Conservation (phyloP, 2,329 filamentous ascomycete genomes). For the Claviceps arundinis region DNA sequence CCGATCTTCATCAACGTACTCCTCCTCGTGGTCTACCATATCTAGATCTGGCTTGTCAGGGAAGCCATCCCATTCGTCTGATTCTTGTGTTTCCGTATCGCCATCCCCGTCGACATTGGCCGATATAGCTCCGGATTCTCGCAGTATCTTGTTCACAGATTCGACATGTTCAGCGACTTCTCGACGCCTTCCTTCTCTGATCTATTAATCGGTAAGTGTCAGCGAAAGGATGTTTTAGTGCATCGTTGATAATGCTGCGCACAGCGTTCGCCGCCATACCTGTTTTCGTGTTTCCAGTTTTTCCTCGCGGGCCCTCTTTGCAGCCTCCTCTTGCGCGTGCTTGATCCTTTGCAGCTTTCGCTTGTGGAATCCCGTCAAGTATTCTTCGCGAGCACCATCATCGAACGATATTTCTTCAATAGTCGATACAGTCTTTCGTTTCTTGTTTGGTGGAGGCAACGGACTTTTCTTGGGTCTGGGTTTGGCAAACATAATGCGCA, state of each 20-base stretch:
- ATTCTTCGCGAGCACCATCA: conserved; percentile 64
- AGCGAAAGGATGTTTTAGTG: neutral
- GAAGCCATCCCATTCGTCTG: conserved; percentile 54
- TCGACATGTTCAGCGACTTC: conserved; percentile 74
- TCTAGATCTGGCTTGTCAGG: conserved; percentile 34
- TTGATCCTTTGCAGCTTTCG: conserved; percentile 78
- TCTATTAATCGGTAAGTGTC: conserved; percentile 30
- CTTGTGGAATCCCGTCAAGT: conserved; percentile 92
- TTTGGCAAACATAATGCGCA: conserved; percentile 34
- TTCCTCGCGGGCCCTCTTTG: conserved; percentile 65
- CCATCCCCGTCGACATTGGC: conserved; percentile 23
- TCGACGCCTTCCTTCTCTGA: conserved; percentile 69
- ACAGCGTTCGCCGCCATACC: conserved; percentile 35
- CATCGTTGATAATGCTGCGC: neutral
- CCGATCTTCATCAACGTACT: conserved; percentile 92
- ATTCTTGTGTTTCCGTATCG: conserved; percentile 23
- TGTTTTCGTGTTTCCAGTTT: conserved; percentile 60
- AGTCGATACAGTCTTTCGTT: conserved; percentile 44
- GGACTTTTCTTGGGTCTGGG: conserved; percentile 44
- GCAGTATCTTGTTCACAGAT: conserved; percentile 58
- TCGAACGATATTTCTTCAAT: conserved; percentile 83
- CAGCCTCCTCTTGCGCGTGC: conserved; percentile 69
- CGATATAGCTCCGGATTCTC: conserved; percentile 38
- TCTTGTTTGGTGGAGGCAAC: conserved; percentile 50
- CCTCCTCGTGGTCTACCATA: conserved; percentile 68